A percentile compares a stretch with the other conserved stretches of the same genome.
Evolutionary conservation across 768 basidiomycete species (phyloP).

Genomic region (Mrakia frigida): DNA sequence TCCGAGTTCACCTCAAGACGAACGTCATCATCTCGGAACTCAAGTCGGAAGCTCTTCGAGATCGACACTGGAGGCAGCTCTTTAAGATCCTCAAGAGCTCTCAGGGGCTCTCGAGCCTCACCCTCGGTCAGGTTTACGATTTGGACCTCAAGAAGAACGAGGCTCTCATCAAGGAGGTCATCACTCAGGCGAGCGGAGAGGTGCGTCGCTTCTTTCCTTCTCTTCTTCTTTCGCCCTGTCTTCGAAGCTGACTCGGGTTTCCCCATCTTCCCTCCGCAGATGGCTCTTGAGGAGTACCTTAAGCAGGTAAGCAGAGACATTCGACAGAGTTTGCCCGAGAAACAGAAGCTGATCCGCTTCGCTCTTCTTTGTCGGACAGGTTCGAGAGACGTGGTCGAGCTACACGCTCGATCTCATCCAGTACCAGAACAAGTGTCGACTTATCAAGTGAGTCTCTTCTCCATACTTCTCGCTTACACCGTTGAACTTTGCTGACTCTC

Average conservation of each 20-base stretch:
- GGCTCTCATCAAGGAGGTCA: constrained; percentile 81
- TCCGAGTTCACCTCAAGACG: constrained; percentile 78
- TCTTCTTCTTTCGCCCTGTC: neutral
- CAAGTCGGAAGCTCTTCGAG: constrained; percentile 94
- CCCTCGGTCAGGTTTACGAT: constrained; percentile 92
- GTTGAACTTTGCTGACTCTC: neutral
- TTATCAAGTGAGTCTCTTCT: constrained; percentile 63
- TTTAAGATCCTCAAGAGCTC: constrained; percentile 61
- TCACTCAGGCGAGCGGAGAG: constrained; percentile 95
- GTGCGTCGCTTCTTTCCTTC: neutral
- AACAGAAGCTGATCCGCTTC: constrained; percentile 80
- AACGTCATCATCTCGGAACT: constrained; percentile 86
- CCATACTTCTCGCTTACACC: neutral
- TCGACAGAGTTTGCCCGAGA: neutral
- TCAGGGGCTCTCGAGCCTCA: constrained; percentile 60
- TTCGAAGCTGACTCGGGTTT: neutral
- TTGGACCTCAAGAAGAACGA: constrained; percentile 94
- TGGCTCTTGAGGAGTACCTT: constrained; percentile 45
- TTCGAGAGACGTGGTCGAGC: constrained; percentile 93
- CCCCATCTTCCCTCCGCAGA: constrained; percentile 37
- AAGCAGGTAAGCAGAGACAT: constrained; percentile 50
- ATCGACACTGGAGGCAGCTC: constrained; percentile 95
- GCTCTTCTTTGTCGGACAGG: constrained; percentile 55
- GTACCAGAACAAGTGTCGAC: constrained; percentile 96
- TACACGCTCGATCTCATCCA: constrained; percentile 94